A percentile compares a stretch with the other conserved stretches of the same genome.
These are phyloP conservation scores for Hydnum rufescens DNA, from an alignment of 768 basidiomycete species.

Conservation along the genomic window DNA sequence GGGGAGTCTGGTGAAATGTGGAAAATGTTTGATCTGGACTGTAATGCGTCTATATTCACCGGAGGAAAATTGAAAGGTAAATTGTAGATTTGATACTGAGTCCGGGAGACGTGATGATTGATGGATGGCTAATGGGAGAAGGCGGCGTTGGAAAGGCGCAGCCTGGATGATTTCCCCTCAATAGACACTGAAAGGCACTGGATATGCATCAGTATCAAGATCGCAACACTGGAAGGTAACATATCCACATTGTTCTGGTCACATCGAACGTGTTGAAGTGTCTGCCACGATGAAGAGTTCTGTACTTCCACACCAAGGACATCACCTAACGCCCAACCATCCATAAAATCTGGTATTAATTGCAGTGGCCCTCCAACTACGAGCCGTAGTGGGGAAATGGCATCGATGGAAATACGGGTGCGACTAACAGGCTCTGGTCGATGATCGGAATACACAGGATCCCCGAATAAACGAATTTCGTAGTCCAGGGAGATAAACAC, in stretches of 20 bases:
- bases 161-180: neutral
- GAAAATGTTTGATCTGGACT: too few relatives aligned
- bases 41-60: too few relatives aligned
- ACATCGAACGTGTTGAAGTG: neutral
- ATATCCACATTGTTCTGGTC: neutral
- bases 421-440: neutral
- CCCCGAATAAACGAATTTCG: slow-evolving; percentile 9
- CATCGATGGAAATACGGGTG: neutral
- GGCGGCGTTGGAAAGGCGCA: neutral
- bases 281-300: neutral
- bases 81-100: too few relatives aligned
- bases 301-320: slow-evolving; percentile 4
- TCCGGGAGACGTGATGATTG: neutral
- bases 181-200: neutral
- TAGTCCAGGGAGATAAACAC: slow-evolving; percentile 9
- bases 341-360: slow-evolving; percentile 7
- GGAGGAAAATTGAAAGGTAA: too few relatives aligned
- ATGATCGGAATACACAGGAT: slow-evolving; percentile 1
- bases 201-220: neutral
- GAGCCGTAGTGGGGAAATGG: neutral
- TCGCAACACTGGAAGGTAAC: neutral
- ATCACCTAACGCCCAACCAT: slow-evolving; percentile 6
- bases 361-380: slow-evolving; percentile 1
- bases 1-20: too few relatives aligned
- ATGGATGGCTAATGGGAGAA: neutral